These are phyloP conservation scores for Delphinella strobiligena DNA, from an alignment of 2,329 filamentous ascomycete species.

Conservation along the genomic window DNA sequence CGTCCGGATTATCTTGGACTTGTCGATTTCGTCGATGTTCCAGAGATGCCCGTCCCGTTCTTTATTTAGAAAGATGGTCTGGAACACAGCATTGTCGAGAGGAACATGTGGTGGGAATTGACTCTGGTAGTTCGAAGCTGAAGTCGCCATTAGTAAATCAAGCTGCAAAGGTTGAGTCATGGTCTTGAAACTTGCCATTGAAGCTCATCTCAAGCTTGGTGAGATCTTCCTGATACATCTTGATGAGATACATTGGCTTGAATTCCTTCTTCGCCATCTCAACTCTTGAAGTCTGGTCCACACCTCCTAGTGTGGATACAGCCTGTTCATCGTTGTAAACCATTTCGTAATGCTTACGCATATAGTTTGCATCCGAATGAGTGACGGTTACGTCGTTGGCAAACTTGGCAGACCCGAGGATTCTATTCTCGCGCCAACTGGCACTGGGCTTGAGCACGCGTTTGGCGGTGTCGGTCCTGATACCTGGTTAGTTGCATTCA, in stretches of 20 bases:
- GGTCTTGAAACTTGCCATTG: constrained; percentile 34
- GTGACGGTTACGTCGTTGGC: constrained; percentile 61
- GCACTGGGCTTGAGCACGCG: constrained; percentile 47
- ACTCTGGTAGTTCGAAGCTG: constrained; percentile 52
- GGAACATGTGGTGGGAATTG: constrained; percentile 49
- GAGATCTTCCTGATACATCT: constrained; percentile 44
- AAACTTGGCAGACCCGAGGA: constrained; percentile 60
- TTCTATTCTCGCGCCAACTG: constrained; percentile 49
- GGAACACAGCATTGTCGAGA: constrained; percentile 54
- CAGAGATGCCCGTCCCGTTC: constrained; percentile 42
- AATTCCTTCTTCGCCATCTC: constrained; percentile 39
- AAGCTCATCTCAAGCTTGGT: constrained; percentile 53
- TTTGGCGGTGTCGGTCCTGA: constrained; percentile 42
- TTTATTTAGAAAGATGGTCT: constrained; percentile 56
- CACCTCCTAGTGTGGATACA: constrained; percentile 28
- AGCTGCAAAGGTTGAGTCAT: constrained; percentile 34
- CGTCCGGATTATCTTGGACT: constrained; percentile 47
- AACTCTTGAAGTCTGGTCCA: constrained; percentile 30
- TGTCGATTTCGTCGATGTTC: constrained; percentile 47
- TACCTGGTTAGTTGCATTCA: background rate
- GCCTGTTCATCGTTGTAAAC: constrained; percentile 39
- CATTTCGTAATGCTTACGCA: constrained; percentile 57
- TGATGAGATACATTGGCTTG: constrained; percentile 55
- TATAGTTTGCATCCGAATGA: constrained; percentile 53
- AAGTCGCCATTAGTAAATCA: background rate